Percentiles rank a stretch among this genome's conserved stretches.
These are phyloP conservation scores for Ambrosia hybrid DNA, from an alignment of 140 eudicot genomes.

Conservation along the genomic window DNA sequence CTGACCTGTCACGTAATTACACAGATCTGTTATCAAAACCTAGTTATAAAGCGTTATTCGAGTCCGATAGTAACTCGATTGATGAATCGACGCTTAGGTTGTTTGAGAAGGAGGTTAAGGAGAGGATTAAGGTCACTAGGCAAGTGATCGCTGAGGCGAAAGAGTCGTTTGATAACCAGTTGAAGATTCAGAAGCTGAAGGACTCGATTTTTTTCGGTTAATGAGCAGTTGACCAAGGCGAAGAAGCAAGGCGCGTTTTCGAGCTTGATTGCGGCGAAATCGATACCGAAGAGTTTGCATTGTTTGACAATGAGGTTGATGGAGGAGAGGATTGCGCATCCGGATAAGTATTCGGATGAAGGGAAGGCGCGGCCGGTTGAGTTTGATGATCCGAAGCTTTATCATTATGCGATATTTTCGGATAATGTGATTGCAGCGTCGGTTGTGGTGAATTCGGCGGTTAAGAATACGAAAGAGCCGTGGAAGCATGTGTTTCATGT, in stretches of 20 bases:
- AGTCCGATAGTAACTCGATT: conserved; percentile 54
- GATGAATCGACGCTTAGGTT: conserved; percentile 61
- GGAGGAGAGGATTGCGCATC: conserved; percentile 90
- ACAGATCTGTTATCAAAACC: conserved; percentile 71
- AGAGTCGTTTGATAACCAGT: conserved; percentile 88
- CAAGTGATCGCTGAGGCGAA: conserved; percentile 87
- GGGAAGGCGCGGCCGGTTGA: conserved; percentile 67
- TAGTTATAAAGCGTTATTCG: conserved; percentile 47
- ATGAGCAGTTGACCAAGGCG: conserved; percentile 85
- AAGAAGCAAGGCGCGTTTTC: conserved; percentile 96
- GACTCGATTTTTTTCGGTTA: conserved; percentile 78
- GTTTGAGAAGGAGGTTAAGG: conserved; percentile 93
- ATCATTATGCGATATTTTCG: conserved; percentile 86
- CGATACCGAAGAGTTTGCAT: conserved; percentile 88
- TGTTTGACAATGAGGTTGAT: conserved; percentile 85
- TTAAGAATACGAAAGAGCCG: conserved; percentile 83
- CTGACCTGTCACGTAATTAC: conserved; percentile 70
- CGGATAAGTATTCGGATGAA: conserved; percentile 82
- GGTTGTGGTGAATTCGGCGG: conserved; percentile 93
- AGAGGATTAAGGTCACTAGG: conserved; percentile 74
- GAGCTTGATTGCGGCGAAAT: conserved; percentile 92
- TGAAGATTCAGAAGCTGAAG: conserved; percentile 90
- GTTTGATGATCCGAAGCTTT: conserved; percentile 83
- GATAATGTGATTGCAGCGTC: conserved; percentile 94
- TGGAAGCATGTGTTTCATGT: conserved; percentile 90